These are phyloP conservation scores for Camptophora hylomeconis DNA, from an alignment of 2,329 filamentous ascomycete species.

Conservation along the genomic window DNA sequence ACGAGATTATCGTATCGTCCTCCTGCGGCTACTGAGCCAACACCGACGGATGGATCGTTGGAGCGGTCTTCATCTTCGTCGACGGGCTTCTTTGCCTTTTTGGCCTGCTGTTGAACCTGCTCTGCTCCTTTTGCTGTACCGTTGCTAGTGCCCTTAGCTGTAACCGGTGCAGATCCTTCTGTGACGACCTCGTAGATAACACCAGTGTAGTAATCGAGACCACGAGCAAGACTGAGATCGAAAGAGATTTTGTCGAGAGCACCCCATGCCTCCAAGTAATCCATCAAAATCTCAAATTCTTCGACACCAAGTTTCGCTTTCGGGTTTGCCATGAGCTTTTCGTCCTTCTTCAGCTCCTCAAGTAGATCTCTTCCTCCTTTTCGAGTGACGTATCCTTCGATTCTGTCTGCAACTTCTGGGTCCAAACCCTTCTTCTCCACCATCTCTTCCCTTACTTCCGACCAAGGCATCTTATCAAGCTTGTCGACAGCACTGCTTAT, in stretches of 20 bases:
- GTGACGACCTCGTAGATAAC: conserved; percentile 85
- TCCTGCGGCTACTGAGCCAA: conserved; percentile 79
- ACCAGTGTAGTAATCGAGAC: conserved; percentile 85
- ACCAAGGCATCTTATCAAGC: conserved; percentile 84
- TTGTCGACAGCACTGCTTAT: conserved; percentile 94
- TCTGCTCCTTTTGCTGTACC: conserved; percentile 22
- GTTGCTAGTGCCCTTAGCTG: conserved; percentile 25
- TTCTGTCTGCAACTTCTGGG: conserved; percentile 66
- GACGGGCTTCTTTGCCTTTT: conserved; percentile 42
- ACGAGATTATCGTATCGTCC: conserved; percentile 88
- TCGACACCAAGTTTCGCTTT: conserved; percentile 66
- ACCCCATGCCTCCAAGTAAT: conserved; percentile 67
- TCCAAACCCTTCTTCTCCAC: conserved; percentile 77
- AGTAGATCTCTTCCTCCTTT: conserved; percentile 67
- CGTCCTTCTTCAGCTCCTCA: conserved; percentile 53
- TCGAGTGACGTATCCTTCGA: conserved; percentile 68
- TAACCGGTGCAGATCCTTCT: conserved; percentile 54
- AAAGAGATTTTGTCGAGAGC: conserved; percentile 67
- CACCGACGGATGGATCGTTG: conserved; percentile 65
- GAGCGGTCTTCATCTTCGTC: conserved; percentile 54
- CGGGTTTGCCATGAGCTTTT: conserved; percentile 54
- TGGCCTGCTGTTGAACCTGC: conserved; percentile 30
- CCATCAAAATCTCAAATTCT: conserved; percentile 69
- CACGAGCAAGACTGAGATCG: conserved; percentile 78
- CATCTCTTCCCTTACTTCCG: conserved; percentile 85